A percentile compares a stretch with the other conserved stretches of the same genome.
These are phyloP conservation scores for Aspergillus pseudoviridinutans DNA, from an alignment of 2,329 filamentous ascomycete species.

Conservation along the genomic window DNA sequence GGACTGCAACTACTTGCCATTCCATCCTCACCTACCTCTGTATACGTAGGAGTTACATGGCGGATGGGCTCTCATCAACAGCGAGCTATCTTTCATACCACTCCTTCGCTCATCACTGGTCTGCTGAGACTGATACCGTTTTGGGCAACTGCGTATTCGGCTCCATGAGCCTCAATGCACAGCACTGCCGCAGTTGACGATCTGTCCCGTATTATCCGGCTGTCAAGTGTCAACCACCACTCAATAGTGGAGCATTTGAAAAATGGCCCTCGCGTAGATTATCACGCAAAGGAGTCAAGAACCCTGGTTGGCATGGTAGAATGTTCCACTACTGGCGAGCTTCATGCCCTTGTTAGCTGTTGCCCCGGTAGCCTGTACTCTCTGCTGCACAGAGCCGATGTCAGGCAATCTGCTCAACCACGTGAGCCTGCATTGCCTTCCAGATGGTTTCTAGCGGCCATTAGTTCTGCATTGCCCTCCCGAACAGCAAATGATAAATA, in stretches of 20 bases:
- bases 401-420: not conserved
- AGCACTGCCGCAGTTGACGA: not conserved
- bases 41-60: too few relatives aligned
- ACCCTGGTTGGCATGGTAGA: too few relatives aligned
- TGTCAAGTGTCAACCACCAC: not conserved
- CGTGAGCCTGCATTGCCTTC: slow-evolving; percentile 3
- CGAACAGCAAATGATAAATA: not conserved
- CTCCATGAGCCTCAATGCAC: not conserved
- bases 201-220: not conserved
- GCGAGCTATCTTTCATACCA: not conserved
- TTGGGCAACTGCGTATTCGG: not conserved
- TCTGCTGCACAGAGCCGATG: not conserved
- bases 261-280: too few relatives aligned
- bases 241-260: not conserved
- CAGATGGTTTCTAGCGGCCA: slow-evolving; percentile 7
- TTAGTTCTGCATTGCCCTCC: not conserved
- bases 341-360: not conserved
- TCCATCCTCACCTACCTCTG: too few relatives aligned
- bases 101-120: too few relatives aligned
- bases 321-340: not conserved
- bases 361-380: not conserved
- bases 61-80: not conserved
- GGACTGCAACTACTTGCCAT: not conserved
- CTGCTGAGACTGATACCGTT: not conserved
- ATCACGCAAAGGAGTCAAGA: too few relatives aligned